Conservation (phyloP, 176 grass and related monocot species). For the Carex scoparia region DNA sequence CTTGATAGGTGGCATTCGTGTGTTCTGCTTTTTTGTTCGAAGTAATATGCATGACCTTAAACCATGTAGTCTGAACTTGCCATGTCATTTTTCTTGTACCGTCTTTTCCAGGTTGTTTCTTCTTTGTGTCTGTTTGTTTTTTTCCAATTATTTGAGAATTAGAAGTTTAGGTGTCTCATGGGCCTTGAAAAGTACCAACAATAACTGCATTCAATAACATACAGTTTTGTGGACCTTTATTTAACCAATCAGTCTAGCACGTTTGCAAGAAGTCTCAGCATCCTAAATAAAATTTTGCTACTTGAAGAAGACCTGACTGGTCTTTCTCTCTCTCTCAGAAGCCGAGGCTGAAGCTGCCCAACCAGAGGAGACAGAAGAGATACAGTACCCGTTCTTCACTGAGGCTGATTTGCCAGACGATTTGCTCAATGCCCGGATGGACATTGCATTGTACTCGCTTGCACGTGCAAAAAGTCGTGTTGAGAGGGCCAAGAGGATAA, state of each 20-base stretch:
- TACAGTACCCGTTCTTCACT: slow-evolving; percentile 89
- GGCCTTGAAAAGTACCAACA: not conserved
- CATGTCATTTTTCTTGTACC: not conserved
- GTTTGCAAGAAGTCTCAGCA: not conserved
- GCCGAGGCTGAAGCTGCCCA: slow-evolving; percentile 14
- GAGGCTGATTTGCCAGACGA: slow-evolving; percentile 55
- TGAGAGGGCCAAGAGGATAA: slow-evolving; percentile 63
- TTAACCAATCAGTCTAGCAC: not conserved
- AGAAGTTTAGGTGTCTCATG: not conserved
- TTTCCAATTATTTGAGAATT: not conserved
- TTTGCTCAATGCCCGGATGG: slow-evolving; percentile 49
- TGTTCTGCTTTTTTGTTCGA: no score
- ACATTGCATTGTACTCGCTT: slow-evolving; percentile 62
- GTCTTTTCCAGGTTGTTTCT: not conserved
- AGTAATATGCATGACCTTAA: not conserved
- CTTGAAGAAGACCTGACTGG: not conserved
- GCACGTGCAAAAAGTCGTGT: slow-evolving; percentile 55
- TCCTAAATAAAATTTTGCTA: not conserved
- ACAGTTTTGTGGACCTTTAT: not conserved
- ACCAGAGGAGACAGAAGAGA: slow-evolving; percentile 40
- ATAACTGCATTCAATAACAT: not conserved
- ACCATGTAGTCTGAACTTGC: not conserved
- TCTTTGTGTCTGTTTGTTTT: not conserved
- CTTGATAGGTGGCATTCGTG: not conserved
- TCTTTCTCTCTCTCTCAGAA: slow-evolving; percentile 22